Percentiles rank a stretch among this genome's conserved stretches.
These are phyloP conservation scores for Schizochytrium sp. DNA, from an alignment of 108 stramenopile genomes.

Conservation along the genomic window DNA sequence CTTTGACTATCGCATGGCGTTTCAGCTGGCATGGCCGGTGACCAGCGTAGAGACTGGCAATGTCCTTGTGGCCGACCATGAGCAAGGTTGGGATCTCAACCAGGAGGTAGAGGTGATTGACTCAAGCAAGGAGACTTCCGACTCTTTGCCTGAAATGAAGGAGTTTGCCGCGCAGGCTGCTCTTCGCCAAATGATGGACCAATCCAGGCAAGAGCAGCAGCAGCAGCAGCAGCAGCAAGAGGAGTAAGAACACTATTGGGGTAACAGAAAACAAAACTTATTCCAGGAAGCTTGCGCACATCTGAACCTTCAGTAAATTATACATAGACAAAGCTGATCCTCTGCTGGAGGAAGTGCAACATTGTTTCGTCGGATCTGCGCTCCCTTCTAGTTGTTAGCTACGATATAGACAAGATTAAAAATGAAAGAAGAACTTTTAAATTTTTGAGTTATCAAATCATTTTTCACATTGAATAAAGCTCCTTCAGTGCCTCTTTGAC, in stretches of 20 bases:
- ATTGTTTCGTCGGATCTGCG: no score
- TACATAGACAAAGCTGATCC: no score
- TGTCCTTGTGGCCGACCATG: constrained; percentile 53
- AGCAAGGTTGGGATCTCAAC: constrained; percentile 36
- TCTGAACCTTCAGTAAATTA: no score
- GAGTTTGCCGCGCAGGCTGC: constrained; percentile 59
- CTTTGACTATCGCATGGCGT: constrained; percentile 44
- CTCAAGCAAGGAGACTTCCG: neutral
- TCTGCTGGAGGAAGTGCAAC: no score
- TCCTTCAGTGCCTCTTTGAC: no score
- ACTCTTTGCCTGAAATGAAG: constrained; percentile 53
- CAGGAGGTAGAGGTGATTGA: neutral
- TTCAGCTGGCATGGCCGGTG: constrained; percentile 18
- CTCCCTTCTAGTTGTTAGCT: no score
- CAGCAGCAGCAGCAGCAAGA: neutral
- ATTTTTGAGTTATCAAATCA: no score
- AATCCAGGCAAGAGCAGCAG: neutral
- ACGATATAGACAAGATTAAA: no score
- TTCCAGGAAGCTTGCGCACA: no score
- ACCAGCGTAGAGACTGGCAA: neutral
- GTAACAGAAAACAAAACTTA: no score
- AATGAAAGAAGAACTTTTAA: no score
- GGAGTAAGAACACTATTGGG: neutral
- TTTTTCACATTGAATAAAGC: no score
- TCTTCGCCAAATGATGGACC: constrained; percentile 34